These are phyloP conservation scores for Iris macrosiphon DNA, from an alignment of 106 monocot species.

Conservation along the genomic window DNA sequence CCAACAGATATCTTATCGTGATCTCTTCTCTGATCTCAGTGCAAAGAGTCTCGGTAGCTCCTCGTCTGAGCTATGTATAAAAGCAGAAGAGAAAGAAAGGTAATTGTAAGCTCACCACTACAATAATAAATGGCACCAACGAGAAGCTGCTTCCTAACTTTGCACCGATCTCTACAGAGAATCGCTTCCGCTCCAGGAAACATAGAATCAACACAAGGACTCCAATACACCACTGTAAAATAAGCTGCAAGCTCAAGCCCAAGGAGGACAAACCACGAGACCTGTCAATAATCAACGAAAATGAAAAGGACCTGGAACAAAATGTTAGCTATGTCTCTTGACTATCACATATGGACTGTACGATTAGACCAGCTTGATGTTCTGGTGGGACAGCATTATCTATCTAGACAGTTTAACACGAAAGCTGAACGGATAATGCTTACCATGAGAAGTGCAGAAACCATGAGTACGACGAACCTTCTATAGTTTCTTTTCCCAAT, in stretches of 20 bases:
- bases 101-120: slow-evolving; percentile 90
- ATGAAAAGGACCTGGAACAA: slow-evolving; percentile 58
- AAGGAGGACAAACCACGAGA: slow-evolving; percentile 63
- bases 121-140: slow-evolving; percentile 67
- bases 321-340: slow-evolving; percentile 19
- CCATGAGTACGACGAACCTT: slow-evolving; percentile 78
- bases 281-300: slow-evolving; percentile 84
- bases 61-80: no score
- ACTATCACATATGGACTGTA: neutral
- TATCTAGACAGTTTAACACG: no score
- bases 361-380: no score
- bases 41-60: no score
- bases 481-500: slow-evolving; percentile 82
- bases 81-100: no score
- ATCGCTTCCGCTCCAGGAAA: slow-evolving; percentile 56
- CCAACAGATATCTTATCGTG: no score
- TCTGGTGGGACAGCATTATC: no score
- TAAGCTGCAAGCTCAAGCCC: slow-evolving; percentile 85
- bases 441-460: slow-evolving; percentile 81
- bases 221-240: slow-evolving; percentile 75
- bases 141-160: slow-evolving; percentile 97
- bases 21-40: no score
- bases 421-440: slow-evolving; percentile 9
- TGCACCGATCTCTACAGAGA: slow-evolving; percentile 50
- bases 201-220: slow-evolving; percentile 72